A percentile compares a stretch with the other conserved stretches of the same genome.
phyloP scores from a whole-genome alignment of 2,329 filamentous ascomycete genomes.

The Aspergillus ibericus region DNA sequence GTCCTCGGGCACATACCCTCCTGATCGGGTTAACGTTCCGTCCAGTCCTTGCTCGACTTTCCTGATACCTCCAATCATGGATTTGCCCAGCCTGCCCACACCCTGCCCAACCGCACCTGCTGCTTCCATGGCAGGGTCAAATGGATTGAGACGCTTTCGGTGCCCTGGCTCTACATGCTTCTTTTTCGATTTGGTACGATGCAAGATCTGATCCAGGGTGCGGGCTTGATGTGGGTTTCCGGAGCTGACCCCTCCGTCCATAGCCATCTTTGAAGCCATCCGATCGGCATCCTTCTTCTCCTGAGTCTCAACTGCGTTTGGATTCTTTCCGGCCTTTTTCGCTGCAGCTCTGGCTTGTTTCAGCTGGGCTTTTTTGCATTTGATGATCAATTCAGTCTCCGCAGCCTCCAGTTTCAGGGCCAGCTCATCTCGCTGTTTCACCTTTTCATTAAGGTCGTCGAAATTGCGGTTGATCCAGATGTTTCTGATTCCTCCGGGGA shows the following conservation, averaged over 20 bases:
- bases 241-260: constrained; percentile 54
- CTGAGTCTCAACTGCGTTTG: constrained; percentile 39
- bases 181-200: constrained; percentile 21
- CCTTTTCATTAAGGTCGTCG: constrained; percentile 79
- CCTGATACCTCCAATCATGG: constrained; percentile 45
- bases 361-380: constrained; percentile 75
- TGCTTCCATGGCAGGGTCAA: constrained; percentile 52
- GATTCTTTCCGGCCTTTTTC: constrained; percentile 59
- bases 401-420: constrained; percentile 74
- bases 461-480: constrained; percentile 96
- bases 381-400: constrained; percentile 79
- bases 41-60: constrained; percentile 42
- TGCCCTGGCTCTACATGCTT: constrained; percentile 15
- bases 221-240: constrained; percentile 60
- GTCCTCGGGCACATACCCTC: constrained; percentile 32
- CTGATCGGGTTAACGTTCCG: constrained; percentile 34
- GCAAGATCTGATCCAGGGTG: constrained; percentile 49
- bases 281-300: constrained; percentile 54
- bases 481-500: constrained; percentile 90
- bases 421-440: constrained; percentile 70
- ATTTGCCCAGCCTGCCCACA: constrained; percentile 47
- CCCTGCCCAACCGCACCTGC: constrained; percentile 55
- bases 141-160: constrained; percentile 24
- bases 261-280: constrained; percentile 45
- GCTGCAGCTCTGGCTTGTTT: constrained; percentile 64